Evolutionary conservation across 1,284 basidiomycete genomes (phyloP), one percentile per base, ranked within the genome.

Genomic region (Microbotryomycetes sp.): DNA sequence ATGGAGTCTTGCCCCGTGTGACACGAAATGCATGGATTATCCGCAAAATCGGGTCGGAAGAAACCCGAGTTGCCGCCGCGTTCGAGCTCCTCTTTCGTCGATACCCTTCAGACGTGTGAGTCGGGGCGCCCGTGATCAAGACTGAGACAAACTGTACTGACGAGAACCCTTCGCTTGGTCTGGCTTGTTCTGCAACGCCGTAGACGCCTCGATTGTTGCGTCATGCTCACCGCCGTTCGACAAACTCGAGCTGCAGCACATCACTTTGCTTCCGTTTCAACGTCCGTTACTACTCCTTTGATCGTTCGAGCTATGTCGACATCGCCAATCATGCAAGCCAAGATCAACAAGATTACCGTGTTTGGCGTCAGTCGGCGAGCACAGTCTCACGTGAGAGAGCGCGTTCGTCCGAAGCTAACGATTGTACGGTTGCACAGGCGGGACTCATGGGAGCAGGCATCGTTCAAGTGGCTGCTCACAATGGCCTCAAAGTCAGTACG

Each of bases 391-490:
- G 9, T 42, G 36, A 19, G 19, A 9, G 67, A 22, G 64, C 62
- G 0, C 61, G 57, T 46, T 23, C 7, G 26, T 48, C 45, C 5
- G 28, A 25, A 23, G 6, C 19, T 6, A 22, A 47, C 15, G n/a
- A 16, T 23, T 22, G 26, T 6, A 6, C 23, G 31, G 23, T 31
- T 4, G 4, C 6, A 19, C 78, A 78, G 19, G 78, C 77, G 28
- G 79, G 80, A 0, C 70, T 81, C 54, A 81, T 81, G 80, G 80
- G 80, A 23, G 77, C 79, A 58, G 80, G 80, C 6, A 80, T 81
- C 45, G 79, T 77, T 2, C 80, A 81, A 66, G 77, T 80, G 12
- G 76, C 76, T 1, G 79, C 79, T 29, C 76, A 77, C 71, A 77
- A 73, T 57, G 79, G 79, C 2, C 67, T 78, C 65, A 79, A 78